Conservation (phyloP, 1,139 yeast species). For the Insectozyma bohioensis region DNA sequence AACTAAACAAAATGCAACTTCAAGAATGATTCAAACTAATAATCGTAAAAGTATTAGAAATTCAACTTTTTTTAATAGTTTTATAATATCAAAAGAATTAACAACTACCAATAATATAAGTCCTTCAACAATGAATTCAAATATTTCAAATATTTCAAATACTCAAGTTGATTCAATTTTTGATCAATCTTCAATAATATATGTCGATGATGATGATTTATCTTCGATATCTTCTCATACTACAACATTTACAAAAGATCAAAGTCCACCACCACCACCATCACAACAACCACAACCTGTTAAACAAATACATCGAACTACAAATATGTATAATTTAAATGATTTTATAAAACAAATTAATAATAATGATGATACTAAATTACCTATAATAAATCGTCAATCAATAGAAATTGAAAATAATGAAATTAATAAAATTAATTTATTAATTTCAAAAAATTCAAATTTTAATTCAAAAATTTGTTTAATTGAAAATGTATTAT, state of each 20-base stretch:
- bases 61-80: slow-evolving; percentile 8
- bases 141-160: background rate
- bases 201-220: slow-evolving; percentile 18
- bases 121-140: slow-evolving; percentile 7
- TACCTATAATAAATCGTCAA: slow-evolving; percentile 25
- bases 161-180: slow-evolving; percentile 19
- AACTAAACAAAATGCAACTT: slow-evolving; percentile 9
- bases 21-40: slow-evolving; percentile 5
- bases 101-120: slow-evolving; percentile 5
- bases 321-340: slow-evolving; percentile 23
- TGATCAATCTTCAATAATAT: slow-evolving; percentile 23
- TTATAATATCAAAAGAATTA: slow-evolving; percentile 1
- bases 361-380: slow-evolving; percentile 14
- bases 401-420: slow-evolving; percentile 26
- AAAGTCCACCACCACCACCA: slow-evolving; percentile 4
- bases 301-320: slow-evolving; percentile 22
- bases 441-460: slow-evolving; percentile 16
- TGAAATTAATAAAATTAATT: slow-evolving; percentile 19
- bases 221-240: slow-evolving; percentile 5
- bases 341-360: slow-evolving; percentile 22
- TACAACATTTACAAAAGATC: background rate
- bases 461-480: slow-evolving; percentile 15
- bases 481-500: slow-evolving; percentile 28
- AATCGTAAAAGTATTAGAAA: slow-evolving; percentile 6
- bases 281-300: no score